These are phyloP conservation scores for Penicillium sp. DNA, from an alignment of 2,329 filamentous ascomycete genomes.

Conservation along the genomic window DNA sequence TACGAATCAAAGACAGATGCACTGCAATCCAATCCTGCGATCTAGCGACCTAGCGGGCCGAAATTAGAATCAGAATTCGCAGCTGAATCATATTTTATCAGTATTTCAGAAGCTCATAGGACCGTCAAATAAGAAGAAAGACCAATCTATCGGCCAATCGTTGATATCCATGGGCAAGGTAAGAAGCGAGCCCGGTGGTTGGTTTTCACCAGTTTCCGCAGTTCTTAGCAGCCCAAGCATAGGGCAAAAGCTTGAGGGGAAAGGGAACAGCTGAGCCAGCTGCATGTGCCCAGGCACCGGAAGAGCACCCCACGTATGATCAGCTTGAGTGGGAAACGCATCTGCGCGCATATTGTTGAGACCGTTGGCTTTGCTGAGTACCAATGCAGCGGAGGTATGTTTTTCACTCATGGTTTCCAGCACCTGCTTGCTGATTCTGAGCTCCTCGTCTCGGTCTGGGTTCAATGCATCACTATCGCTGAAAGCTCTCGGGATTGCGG, in stretches of 20 bases:
- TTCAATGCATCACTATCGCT: slow-evolving; percentile 7
- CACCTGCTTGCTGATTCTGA: slow-evolving; percentile 4
- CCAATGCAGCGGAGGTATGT: slow-evolving; percentile 7
- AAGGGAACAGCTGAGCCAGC: neutral
- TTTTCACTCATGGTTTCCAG: slow-evolving; percentile 13
- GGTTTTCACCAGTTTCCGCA: neutral
- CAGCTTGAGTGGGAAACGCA: neutral
- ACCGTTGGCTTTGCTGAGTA: neutral
- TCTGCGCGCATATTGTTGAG: neutral
- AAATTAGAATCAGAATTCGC: neutral
- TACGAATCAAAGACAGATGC: neutral
- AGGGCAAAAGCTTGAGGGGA: slow-evolving; percentile 2
- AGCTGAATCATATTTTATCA: neutral
- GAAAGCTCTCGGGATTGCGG: slow-evolving; percentile 13
- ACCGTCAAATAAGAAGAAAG: slow-evolving; percentile 1
- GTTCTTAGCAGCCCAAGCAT: neutral
- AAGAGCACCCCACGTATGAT: neutral
- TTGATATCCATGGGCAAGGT: neutral
- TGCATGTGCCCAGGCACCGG: neutral
- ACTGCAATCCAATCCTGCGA: neutral
- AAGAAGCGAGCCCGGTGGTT: neutral
- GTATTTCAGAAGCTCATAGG: neutral
- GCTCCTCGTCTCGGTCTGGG: slow-evolving; percentile 3
- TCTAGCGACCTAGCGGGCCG: neutral
- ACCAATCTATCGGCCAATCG: slow-evolving; percentile 10